Conservation (phyloP, 2,329 filamentous ascomycete genomes). For the Pestalotiopsis sp. region DNA sequence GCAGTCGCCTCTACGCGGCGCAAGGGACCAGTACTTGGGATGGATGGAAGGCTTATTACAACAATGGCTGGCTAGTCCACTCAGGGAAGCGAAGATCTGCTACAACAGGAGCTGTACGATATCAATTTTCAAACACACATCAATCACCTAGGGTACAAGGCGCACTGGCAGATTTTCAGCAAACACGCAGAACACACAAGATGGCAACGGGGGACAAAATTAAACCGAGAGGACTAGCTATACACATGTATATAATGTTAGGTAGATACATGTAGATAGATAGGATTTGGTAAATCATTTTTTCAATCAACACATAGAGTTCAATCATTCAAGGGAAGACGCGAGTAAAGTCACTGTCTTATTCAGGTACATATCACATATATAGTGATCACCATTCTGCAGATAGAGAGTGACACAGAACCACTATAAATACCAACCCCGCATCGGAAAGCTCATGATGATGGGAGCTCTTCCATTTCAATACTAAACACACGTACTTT, state of each 20-base stretch:
- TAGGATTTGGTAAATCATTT: background rate
- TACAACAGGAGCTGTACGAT: background rate
- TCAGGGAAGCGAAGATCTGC: constrained; percentile 9
- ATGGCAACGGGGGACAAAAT: background rate
- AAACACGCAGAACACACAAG: background rate
- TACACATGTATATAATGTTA: background rate
- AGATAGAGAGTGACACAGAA: background rate
- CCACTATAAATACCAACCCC: background rate
- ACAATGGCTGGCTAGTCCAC: background rate
- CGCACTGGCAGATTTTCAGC: background rate
- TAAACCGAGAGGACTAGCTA: background rate
- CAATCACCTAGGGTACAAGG: background rate
- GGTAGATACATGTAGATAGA: background rate
- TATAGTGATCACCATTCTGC: background rate
- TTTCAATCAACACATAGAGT: background rate
- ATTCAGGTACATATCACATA: background rate
- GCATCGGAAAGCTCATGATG: background rate
- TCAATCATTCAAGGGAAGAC: too few relatives aligned
- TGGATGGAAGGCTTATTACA: background rate
- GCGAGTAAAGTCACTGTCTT: too few relatives aligned
- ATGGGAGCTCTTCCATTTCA: background rate
- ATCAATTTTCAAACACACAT: background rate
- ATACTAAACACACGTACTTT: background rate
- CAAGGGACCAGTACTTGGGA: constrained; percentile 9
- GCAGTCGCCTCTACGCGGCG: constrained; percentile 12